A percentile compares a stretch with the other conserved stretches of the same genome.
Conservation (phyloP, 208 protist genomes). For the Trypanosoma theileri region DNA sequence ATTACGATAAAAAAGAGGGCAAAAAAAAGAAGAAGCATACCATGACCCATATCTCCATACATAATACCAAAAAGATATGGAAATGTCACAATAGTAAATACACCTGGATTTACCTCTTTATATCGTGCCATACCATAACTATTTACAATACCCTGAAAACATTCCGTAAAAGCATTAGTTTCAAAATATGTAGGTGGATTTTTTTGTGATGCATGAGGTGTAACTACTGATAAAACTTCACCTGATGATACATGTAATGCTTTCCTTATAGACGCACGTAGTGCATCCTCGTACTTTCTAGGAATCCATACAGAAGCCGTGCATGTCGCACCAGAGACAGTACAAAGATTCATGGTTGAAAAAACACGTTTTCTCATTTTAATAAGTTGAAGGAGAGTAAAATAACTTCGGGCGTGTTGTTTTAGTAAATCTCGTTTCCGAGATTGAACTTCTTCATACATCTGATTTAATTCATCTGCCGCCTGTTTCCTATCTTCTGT, state of each 20-base stretch:
- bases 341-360: slow-evolving; percentile 92
- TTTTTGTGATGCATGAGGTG: slow-evolving; percentile 58
- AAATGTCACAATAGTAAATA: slow-evolving; percentile 98
- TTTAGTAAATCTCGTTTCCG: slow-evolving; percentile 45
- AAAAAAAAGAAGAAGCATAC: slow-evolving; percentile 88
- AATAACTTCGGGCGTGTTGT: slow-evolving; percentile 48
- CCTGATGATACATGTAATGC: slow-evolving; percentile 56
- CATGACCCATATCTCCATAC: slow-evolving; percentile 99
- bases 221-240: slow-evolving; percentile 86
- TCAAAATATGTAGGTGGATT: slow-evolving; percentile 97
- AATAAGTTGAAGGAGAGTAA: slow-evolving; percentile 43
- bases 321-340: slow-evolving; percentile 79
- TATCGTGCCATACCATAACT: slow-evolving; percentile 96
- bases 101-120: slow-evolving; percentile 93
- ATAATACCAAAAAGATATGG: slow-evolving; percentile 99
- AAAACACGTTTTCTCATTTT: slow-evolving; percentile 51
- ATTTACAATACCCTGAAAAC: slow-evolving; percentile 98
- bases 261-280: slow-evolving; percentile 51
- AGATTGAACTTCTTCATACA: slow-evolving; percentile 28
- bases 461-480: slow-evolving; percentile 3
- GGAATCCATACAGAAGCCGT: slow-evolving; percentile 94
- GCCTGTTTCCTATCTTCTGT: slow-evolving; percentile 13
- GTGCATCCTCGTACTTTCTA: slow-evolving; percentile 39
- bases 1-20: slow-evolving; percentile 74
- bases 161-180: slow-evolving; percentile 94